These are phyloP conservation scores for Cladosporium sphaerospermum DNA, from an alignment of 2,329 filamentous ascomycete genomes.

Conservation along the genomic window DNA sequence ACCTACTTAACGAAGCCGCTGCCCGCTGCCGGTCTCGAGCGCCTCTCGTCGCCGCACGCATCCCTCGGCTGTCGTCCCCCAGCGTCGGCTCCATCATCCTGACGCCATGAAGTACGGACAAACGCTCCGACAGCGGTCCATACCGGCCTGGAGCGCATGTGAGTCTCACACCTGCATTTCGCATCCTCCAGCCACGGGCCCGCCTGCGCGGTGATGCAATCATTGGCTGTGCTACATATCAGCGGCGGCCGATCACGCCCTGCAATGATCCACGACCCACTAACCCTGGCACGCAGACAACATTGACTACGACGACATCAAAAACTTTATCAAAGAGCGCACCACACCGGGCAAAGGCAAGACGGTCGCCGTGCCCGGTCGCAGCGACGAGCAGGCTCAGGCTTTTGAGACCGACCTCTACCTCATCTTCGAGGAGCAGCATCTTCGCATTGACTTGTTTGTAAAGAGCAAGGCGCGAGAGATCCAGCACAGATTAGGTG, in stretches of 20 bases:
- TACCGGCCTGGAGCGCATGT: conserved; percentile 65
- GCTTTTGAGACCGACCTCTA: conserved; percentile 69
- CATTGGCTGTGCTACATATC: neutral
- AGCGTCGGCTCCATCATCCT: neutral
- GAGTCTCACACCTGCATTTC: neutral
- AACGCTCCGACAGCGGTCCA: conserved; percentile 66
- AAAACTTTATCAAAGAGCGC: conserved; percentile 74
- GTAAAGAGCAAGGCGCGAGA: conserved; percentile 75
- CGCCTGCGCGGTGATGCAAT: neutral
- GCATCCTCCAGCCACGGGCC: neutral
- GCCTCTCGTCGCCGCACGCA: neutral
- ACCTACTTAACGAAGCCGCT: too few relatives aligned
- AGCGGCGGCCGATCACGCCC: conserved; percentile 8
- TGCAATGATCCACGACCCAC: conserved; percentile 6
- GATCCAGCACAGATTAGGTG: conserved; percentile 57
- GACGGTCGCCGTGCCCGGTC: conserved; percentile 69
- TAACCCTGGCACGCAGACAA: conserved; percentile 53
- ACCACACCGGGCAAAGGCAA: conserved; percentile 65
- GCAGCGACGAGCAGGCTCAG: conserved; percentile 47
- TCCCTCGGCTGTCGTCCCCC: neutral
- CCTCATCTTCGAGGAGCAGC: conserved; percentile 63
- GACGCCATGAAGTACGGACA: conserved; percentile 67
- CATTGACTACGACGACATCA: conserved; percentile 82
- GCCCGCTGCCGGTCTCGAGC: too few relatives aligned
- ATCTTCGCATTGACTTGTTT: conserved; percentile 72